Conservation (phyloP, 2,329 filamentous ascomycete genomes). For the Paradendryphiella salina region DNA sequence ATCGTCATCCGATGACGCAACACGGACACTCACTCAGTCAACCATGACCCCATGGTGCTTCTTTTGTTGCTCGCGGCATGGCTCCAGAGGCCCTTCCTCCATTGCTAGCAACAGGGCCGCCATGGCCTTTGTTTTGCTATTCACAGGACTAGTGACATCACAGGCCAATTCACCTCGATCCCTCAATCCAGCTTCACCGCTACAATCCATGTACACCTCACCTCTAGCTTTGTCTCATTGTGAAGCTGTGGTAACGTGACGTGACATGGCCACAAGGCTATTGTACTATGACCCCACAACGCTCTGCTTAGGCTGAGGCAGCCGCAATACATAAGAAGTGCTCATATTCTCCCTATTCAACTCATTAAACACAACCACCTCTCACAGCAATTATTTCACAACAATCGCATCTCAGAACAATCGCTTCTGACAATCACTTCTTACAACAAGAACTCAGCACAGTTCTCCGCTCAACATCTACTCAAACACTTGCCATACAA, state of each 20-base stretch:
- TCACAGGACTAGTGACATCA: too few relatives aligned
- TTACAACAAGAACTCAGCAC: background rate
- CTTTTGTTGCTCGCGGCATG: too few relatives aligned
- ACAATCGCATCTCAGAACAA: background rate
- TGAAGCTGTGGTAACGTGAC: conserved; percentile 19
- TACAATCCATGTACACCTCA: conserved; percentile 9
- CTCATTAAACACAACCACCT: conserved; percentile 16
- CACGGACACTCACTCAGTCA: too few relatives aligned
- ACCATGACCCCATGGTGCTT: too few relatives aligned
- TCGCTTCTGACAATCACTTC: conserved; percentile 4
- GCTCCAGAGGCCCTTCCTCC: too few relatives aligned
- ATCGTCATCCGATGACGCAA: too few relatives aligned
- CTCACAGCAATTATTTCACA: background rate
- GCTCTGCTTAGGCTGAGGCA: background rate
- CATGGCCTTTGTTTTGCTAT: too few relatives aligned
- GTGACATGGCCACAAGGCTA: conserved; percentile 11
- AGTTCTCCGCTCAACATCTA: too few relatives aligned
- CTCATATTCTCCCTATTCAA: conserved; percentile 11
- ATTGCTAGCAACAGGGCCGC: too few relatives aligned
- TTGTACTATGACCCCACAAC: conserved; percentile 17
- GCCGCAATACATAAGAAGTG: conserved; percentile 15
- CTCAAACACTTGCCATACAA: background rate
- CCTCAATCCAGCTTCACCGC: conserved; percentile 12
- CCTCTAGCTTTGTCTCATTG: conserved; percentile 26
- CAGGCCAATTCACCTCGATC: conserved; percentile 18